Evolutionary conservation across 2,329 filamentous ascomycete species (phyloP).

Genomic region (Thelonectria olida): DNA sequence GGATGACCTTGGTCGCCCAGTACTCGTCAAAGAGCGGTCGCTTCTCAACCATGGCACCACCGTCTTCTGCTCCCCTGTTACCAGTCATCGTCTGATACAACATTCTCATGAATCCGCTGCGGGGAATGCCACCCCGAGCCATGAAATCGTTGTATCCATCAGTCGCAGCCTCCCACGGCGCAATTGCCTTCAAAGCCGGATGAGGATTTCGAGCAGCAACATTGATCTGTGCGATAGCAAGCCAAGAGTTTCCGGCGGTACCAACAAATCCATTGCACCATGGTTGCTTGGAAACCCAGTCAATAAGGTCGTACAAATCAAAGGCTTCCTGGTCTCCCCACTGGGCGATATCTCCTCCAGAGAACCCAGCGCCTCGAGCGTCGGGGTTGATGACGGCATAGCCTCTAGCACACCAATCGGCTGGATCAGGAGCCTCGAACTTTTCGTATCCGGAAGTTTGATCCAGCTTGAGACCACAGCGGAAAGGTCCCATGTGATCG

Average conservation of each 20-base stretch:
- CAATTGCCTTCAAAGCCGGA: slow-evolving; percentile 3
- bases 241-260: slow-evolving; percentile 3
- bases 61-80: background rate
- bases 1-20: background rate
- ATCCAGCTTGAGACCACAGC: background rate
- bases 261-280: slow-evolving; percentile 5
- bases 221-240: slow-evolving; percentile 1
- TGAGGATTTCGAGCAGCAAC: background rate
- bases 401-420: background rate
- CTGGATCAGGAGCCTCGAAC: slow-evolving; percentile 7
- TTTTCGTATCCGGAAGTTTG: slow-evolving; percentile 11
- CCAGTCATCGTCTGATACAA: background rate
- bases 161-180: background rate
- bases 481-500: slow-evolving; percentile 3
- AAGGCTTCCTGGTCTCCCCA: slow-evolving; percentile 2
- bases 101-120: background rate
- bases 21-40: slow-evolving; percentile 1
- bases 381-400: slow-evolving; percentile 1
- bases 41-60: background rate
- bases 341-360: background rate
- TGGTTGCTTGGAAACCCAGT: background rate
- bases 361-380: slow-evolving; percentile 3
- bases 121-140: background rate
- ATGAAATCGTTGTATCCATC: background rate
- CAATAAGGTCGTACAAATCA: background rate